Evolutionary conservation across 805 yeast genomes (phyloP), one percentile per base, ranked within the genome.

Genomic region (Ascoidea tarda): DNA sequence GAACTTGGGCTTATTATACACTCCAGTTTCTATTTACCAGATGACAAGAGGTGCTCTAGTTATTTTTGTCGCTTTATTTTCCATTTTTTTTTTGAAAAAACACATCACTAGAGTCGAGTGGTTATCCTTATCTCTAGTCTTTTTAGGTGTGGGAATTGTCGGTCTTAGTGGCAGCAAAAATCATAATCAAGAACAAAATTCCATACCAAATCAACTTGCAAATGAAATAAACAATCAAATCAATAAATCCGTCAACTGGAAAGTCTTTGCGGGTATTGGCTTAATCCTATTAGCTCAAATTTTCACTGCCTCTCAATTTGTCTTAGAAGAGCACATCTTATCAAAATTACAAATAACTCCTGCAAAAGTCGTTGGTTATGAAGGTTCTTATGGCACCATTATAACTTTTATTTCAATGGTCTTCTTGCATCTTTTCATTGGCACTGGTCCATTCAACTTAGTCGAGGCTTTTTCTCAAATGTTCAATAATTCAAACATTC

Each of bases 31-130:
- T 1, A 75, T 85, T 50, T 86, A 84, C 64, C 95, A 86, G 63
- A 86, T 86, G 95, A 81, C 84, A n/a, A 70, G 95, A 57, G 93
- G 95, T 2, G 77, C 88, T 0, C 68, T 84, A 47, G 86, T 86
- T 47, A 66, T 86, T 47, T 84, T 84, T 66, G 95, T 85, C 31
- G 95, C 90, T 1, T 64, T 80, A 14, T 73, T 84, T 60, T 80
- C 87, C 28, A 82, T 82, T 46, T 32, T 81, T 1, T 83, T 84
- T 60, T 72, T 86, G 57, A 69, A 74, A 49, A 73, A 78, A 47
- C 66, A 63, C 16, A 78, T 86, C 49, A 69, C 80, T 6, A 72
- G 76, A 54, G 62, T 78, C 31, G 90, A 86, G 62, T 86, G 93
- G 93, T 53, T 73, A 6, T 75, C 87, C 6, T 70, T 86, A 49